phyloP scores from a whole-genome alignment of 2,329 filamentous ascomycete genomes.

The Fusarium zealandicum region DNA sequence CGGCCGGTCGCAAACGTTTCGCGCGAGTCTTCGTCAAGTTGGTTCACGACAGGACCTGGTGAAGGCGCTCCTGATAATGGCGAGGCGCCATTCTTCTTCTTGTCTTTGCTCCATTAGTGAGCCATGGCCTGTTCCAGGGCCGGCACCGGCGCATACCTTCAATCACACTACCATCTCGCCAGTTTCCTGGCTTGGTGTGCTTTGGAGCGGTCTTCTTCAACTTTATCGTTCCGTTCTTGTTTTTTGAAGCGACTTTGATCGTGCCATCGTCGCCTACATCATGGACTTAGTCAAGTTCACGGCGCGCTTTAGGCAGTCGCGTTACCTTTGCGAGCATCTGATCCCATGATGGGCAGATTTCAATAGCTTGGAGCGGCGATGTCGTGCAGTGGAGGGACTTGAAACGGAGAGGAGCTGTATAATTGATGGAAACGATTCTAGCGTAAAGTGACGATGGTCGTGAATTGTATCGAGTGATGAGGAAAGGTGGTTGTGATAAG shows the following conservation, averaged over 20 bases:
- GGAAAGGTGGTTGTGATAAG: constrained; percentile 26
- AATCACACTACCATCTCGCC: constrained; percentile 71
- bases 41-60: constrained; percentile 66
- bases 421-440: not conserved
- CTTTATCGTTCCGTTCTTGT: constrained; percentile 63
- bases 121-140: not conserved
- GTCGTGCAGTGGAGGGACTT: not conserved
- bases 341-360: constrained; percentile 27
- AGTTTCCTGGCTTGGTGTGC: constrained; percentile 72
- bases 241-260: constrained; percentile 69
- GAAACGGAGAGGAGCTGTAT: not conserved
- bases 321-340: constrained; percentile 44
- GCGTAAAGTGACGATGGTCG: constrained; percentile 13
- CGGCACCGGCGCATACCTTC: constrained; percentile 58
- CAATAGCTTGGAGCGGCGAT: not conserved
- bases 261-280: constrained; percentile 62
- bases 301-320: constrained; percentile 18
- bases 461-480: constrained; percentile 2
- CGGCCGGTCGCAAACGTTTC: constrained; percentile 83
- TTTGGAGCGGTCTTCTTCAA: constrained; percentile 70
- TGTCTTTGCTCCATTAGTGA: constrained; percentile 52
- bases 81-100: constrained; percentile 58
- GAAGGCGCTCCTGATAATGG: constrained; percentile 53
- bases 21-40: constrained; percentile 77
- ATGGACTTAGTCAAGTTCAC: constrained; percentile 26